Evolutionary conservation across 176 grass and related monocot genomes (phyloP).

Genomic region (maize (Zea mays)): DNA sequence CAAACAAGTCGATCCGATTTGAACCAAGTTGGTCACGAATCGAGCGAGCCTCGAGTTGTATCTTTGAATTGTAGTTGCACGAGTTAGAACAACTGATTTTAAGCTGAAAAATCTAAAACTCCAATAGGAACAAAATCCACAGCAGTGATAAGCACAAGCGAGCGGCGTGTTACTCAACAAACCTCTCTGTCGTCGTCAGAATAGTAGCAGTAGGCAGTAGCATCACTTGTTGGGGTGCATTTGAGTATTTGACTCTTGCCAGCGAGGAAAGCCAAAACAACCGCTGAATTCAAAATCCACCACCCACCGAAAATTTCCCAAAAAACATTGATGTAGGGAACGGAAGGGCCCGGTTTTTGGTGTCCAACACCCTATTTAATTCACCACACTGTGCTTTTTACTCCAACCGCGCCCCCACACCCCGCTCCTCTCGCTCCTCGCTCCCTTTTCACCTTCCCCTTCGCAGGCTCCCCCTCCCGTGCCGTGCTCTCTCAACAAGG

Average conservation of each 20-base stretch:
- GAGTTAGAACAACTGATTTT: too few relatives aligned
- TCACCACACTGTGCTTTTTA: background rate
- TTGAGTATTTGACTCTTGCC: slow-evolving; percentile 11
- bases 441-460: background rate
- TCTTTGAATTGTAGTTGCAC: too few relatives aligned
- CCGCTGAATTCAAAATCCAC: background rate
- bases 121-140: too few relatives aligned
- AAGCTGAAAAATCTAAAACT: too few relatives aligned
- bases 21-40: too few relatives aligned
- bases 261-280: background rate
- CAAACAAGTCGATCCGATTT: too few relatives aligned
- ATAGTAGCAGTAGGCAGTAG: too few relatives aligned
- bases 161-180: too few relatives aligned
- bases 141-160: too few relatives aligned
- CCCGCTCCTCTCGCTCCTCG: background rate
- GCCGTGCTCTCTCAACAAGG: background rate
- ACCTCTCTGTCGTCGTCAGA: too few relatives aligned
- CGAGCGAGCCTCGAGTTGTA: too few relatives aligned
- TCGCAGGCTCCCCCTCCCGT: background rate
- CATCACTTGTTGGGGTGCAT: too few relatives aligned
- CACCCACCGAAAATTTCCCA: background rate
- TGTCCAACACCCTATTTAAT: background rate
- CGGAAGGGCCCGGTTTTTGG: background rate
- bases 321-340: background rate
- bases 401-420: background rate